A percentile compares a stretch with the other conserved stretches of the same genome.
Conservation (phyloP, 2,329 filamentous ascomycete genomes). For the Berkeleyomyces basicola region DNA sequence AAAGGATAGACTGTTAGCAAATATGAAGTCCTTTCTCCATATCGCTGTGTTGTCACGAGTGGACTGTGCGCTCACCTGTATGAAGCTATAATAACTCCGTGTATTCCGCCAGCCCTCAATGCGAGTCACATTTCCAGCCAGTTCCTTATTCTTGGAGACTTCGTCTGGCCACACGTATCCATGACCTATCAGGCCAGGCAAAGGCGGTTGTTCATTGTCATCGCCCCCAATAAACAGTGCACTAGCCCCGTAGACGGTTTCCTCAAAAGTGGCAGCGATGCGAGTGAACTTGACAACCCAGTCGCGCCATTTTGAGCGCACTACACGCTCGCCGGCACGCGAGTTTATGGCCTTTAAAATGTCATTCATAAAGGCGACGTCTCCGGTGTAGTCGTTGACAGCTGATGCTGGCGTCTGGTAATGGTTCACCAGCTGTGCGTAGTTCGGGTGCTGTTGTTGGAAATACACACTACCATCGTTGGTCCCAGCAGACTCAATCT, state of each 20-base stretch:
- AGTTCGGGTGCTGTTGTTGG: slow-evolving; percentile 55
- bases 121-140: slow-evolving; percentile 77
- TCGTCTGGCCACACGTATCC: slow-evolving; percentile 94
- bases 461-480: slow-evolving; percentile 82
- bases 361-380: slow-evolving; percentile 75
- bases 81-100: slow-evolving; percentile 86
- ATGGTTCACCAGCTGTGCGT: slow-evolving; percentile 29
- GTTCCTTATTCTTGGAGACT: slow-evolving; percentile 59
- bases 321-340: slow-evolving; percentile 74
- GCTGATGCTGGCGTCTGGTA: slow-evolving; percentile 25
- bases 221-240: slow-evolving; percentile 73
- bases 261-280: slow-evolving; percentile 85
- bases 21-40: neutral
- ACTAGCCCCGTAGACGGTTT: slow-evolving; percentile 84
- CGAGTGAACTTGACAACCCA: slow-evolving; percentile 93
- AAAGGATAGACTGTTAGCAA: neutral
- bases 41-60: slow-evolving; percentile 16
- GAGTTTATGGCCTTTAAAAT: slow-evolving; percentile 70
- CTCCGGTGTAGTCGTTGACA: slow-evolving; percentile 58
- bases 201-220: slow-evolving; percentile 44
- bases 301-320: slow-evolving; percentile 81
- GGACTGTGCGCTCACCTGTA: slow-evolving; percentile 41
- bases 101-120: slow-evolving; percentile 97
- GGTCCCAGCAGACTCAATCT: slow-evolving; percentile 61
- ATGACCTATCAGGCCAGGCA: slow-evolving; percentile 52